Evolutionary conservation across 2,329 filamentous ascomycete species (phyloP).

Genomic region (Ophiostoma piceae): DNA sequence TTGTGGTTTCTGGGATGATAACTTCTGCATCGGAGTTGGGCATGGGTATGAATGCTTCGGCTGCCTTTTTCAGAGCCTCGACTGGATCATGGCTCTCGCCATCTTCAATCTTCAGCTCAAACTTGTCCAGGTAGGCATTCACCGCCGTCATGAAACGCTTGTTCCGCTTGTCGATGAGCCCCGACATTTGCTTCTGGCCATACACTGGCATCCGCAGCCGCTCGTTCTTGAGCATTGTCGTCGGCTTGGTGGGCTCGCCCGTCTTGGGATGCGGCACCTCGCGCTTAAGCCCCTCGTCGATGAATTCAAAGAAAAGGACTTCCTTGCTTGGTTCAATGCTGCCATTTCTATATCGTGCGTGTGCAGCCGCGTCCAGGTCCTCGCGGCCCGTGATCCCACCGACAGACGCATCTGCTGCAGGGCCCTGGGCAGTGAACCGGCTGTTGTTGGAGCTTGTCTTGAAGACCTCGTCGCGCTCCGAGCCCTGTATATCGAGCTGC

Average conservation of each 20-base stretch:
- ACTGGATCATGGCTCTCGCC: slow-evolving; percentile 60
- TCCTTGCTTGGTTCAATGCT: slow-evolving; percentile 46
- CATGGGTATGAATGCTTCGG: slow-evolving; percentile 57
- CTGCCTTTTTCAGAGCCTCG: slow-evolving; percentile 54
- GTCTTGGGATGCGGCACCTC: slow-evolving; percentile 68
- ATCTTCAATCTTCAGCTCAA: slow-evolving; percentile 35
- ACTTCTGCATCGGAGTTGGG: background rate
- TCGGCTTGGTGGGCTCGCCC: slow-evolving; percentile 64
- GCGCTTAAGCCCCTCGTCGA: slow-evolving; percentile 84
- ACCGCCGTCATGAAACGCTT: slow-evolving; percentile 73
- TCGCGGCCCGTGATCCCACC: slow-evolving; percentile 48
- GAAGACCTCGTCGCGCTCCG: slow-evolving; percentile 60
- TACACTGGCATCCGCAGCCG: slow-evolving; percentile 87
- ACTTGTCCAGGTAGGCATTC: slow-evolving; percentile 70
- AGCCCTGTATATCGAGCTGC: slow-evolving; percentile 70
- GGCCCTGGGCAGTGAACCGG: slow-evolving; percentile 37
- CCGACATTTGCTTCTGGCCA: slow-evolving; percentile 86
- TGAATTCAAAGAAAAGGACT: slow-evolving; percentile 83
- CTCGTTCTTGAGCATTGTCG: slow-evolving; percentile 65
- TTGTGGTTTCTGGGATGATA: too few relatives aligned
- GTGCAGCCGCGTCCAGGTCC: background rate
- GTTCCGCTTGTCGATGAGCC: slow-evolving; percentile 84
- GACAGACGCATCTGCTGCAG: slow-evolving; percentile 51
- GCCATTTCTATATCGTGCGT: slow-evolving; percentile 22
- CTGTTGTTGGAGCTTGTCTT: slow-evolving; percentile 48